Conservation (phyloP, 192 early-diverging fungal genomes). For the Coemansia sp. region DNA sequence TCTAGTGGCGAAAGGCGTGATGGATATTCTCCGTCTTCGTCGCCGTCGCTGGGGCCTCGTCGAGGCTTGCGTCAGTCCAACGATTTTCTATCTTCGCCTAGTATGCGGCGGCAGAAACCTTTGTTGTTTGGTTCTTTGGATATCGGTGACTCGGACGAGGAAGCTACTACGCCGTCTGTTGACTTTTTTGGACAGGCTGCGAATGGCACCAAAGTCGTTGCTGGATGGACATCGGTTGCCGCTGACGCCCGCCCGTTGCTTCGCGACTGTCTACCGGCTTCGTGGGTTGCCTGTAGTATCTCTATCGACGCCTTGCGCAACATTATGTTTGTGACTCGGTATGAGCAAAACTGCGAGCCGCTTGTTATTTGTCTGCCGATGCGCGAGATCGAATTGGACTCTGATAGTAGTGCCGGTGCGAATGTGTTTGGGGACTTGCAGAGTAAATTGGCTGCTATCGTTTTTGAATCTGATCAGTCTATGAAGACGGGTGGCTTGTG, state of each 20-base stretch:
- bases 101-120: neutral
- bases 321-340: conserved; percentile 71
- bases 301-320: conserved; percentile 69
- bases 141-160: neutral
- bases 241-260: conserved; percentile 19
- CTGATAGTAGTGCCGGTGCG: neutral
- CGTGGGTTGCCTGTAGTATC: conserved; percentile 79
- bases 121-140: neutral
- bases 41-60: neutral
- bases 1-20: neutral
- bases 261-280: conserved; percentile 59
- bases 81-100: neutral
- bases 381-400: conserved; percentile 50
- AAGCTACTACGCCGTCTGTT: neutral
- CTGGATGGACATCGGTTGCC: conserved; percentile 17
- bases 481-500: conserved; percentile 58
- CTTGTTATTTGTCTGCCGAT: conserved; percentile 75
- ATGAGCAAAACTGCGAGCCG: conserved; percentile 54
- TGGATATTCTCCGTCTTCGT: neutral
- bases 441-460: conserved; percentile 60
- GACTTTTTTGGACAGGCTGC: conserved; percentile 8
- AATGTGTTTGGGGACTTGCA: conserved; percentile 58
- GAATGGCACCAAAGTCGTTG: conserved; percentile 25
- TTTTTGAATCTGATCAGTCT: conserved; percentile 68
- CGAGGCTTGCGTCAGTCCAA: neutral